phyloP scores from a whole-genome alignment of 306 rosid genomes.

The Medicago ruthenica region DNA sequence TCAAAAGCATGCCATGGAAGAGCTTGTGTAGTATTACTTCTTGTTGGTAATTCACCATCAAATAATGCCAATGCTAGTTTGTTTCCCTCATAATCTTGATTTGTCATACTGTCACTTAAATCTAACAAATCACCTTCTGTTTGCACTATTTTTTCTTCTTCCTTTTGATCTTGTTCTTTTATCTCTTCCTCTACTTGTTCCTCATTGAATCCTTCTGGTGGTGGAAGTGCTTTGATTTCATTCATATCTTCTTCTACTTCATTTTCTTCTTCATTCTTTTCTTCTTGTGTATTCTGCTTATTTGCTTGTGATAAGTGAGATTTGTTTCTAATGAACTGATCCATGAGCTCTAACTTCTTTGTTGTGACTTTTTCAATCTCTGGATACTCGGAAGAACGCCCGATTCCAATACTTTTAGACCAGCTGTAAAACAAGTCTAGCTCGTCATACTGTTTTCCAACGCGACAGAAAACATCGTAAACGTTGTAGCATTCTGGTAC shows the following conservation, averaged over 20 bases:
- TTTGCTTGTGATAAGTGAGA: slow-evolving; percentile 45
- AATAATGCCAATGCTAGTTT: slow-evolving; percentile 81
- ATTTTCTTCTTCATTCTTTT: slow-evolving; percentile 1
- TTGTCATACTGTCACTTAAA: slow-evolving; percentile 47
- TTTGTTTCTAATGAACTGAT: slow-evolving; percentile 72
- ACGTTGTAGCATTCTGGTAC: slow-evolving; percentile 62
- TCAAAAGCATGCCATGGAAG: slow-evolving; percentile 79
- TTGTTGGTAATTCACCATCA: slow-evolving; percentile 47
- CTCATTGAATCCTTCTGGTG: slow-evolving; percentile 57
- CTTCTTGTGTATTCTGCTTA: slow-evolving; percentile 27
- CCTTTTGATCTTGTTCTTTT: slow-evolving; percentile 40
- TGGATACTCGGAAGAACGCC: slow-evolving; percentile 82
- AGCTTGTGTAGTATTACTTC: slow-evolving; percentile 21
- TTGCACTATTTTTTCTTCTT: slow-evolving; percentile 37
- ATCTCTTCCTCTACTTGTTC: slow-evolving; percentile 36
- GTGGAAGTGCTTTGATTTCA: slow-evolving; percentile 73
- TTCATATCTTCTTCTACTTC: slow-evolving; percentile 51
- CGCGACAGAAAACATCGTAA: slow-evolving; percentile 75
- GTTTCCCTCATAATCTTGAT: slow-evolving; percentile 49
- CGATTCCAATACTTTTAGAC: slow-evolving; percentile 69
- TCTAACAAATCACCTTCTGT: slow-evolving; percentile 67
- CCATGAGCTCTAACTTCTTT: slow-evolving; percentile 75
- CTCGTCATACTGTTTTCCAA: slow-evolving; percentile 84
- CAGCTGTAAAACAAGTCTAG: slow-evolving; percentile 72
- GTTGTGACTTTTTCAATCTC: slow-evolving; percentile 77